Conservation (phyloP, 139 green algal species). For the Coelastrella sp. region DNA sequence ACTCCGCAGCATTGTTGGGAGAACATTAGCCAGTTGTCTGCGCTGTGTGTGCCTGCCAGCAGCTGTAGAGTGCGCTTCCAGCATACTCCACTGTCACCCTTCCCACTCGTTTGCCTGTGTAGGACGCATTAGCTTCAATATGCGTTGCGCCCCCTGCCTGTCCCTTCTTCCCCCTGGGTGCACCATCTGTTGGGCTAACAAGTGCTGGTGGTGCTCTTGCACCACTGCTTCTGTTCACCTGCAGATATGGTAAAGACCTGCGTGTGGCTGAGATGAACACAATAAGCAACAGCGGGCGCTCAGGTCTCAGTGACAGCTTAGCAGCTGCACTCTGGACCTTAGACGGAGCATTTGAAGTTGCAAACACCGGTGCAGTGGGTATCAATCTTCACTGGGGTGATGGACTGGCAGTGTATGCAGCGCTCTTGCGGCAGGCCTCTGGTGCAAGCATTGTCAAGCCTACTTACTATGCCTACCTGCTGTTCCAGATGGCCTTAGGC, state of each 20-base stretch:
- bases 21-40: too few species aligned
- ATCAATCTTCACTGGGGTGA: conserved; percentile 48
- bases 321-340: conserved; percentile 40
- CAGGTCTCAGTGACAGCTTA: conserved; percentile 29
- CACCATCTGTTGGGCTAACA: not conserved
- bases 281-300: conserved; percentile 42
- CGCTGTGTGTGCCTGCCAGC: too few species aligned
- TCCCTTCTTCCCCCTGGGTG: not conserved
- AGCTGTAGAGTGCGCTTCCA: too few species aligned
- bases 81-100: too few species aligned
- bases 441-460: conserved; percentile 42
- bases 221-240: not conserved
- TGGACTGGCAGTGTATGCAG: conserved; percentile 35
- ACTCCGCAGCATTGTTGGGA: too few species aligned
- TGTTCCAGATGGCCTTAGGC: conserved; percentile 23
- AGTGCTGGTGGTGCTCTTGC: not conserved
- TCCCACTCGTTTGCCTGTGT: not conserved
- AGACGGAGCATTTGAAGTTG: conserved; percentile 38
- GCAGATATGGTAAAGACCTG: conserved; percentile 30
- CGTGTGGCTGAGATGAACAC: conserved; percentile 49
- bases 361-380: conserved; percentile 10
- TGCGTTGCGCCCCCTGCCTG: not conserved
- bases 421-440: not conserved
- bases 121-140: too few species aligned
- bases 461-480: conserved; percentile 26